Base-by-base conservation (phyloP, 2,329 filamentous ascomycete species). In the Amauroascus verrucosus region DNA sequence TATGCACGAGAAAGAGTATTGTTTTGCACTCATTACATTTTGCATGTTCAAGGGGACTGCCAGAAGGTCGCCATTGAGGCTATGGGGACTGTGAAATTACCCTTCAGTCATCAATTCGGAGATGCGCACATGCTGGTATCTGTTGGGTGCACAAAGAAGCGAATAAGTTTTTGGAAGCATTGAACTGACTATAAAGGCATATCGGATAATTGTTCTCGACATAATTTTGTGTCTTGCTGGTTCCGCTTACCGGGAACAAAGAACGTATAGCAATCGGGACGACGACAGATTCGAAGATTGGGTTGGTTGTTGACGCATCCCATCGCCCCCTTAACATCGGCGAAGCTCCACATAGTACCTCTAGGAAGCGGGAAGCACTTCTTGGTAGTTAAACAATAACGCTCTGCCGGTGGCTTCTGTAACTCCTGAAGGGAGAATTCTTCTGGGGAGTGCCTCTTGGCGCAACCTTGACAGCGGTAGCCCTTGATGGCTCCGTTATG, bases 341-440 rank as follows among this genome's bases (percentile, higher is more conserved):
- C 37, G 18, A 40, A 40, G 37, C 37, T 40, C 18, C n/a, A 22
- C 37, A 20, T 9, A 2, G 5, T 18, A 20, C 6, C 2, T 8
- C n/a, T 16, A 40, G 5, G n/a, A 5, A 40, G 6, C 28, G 9
- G 48, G 28, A 50, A 6, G 22, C 26, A 35, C 18, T 50, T 40
- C 18, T 40, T 41, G 13, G 47, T 49, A 16, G 9, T 40, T 18
- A 49, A 28, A 18, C 47, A 49, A 16, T 24, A 41, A 20, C 48
- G 48, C 13, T 40, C 35, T 13, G 11, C 13, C 20, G 37, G 33
- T 11, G 22, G 18, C 28, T 50, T 50, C n/a, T 40, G 26, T 7
- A 50, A 30, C n/a, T 50, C 48, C 13, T 50, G 24, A 11, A 14
- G 18, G 14, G 48, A 50, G 35, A 41, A 50, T 20, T 38, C 20